Evolutionary conservation across 805 yeast genomes (phyloP).

Genomic region (Saturnispora saitoi): DNA sequence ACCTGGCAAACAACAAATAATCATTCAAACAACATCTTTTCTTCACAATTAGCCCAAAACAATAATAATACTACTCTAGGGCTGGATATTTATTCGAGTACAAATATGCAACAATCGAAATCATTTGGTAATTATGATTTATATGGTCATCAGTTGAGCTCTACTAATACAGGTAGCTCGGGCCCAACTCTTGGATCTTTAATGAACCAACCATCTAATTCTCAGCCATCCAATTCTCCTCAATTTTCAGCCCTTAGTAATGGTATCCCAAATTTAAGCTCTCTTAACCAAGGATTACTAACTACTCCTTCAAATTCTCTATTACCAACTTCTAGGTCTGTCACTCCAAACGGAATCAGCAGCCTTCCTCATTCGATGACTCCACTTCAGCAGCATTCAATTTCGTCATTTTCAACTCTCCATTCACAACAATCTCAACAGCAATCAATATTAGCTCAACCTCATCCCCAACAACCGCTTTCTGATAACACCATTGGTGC

Average conservation of each 20-base stretch:
- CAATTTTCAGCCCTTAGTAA: conserved; percentile 5
- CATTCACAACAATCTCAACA: conserved; percentile 2
- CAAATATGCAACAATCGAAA: conserved; percentile 7
- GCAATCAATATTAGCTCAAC: conserved; percentile 3
- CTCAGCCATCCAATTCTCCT: conserved; percentile 1
- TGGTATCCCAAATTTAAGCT: background rate
- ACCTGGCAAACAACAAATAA: background rate
- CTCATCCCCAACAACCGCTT: conserved; percentile 5
- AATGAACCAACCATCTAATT: conserved; percentile 4
- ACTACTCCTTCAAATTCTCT: background rate
- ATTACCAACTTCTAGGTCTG: conserved; percentile 3
- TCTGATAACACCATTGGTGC: background rate
- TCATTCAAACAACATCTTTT: background rate
- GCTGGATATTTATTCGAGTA: conserved; percentile 1
- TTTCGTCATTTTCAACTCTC: background rate
- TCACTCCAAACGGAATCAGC: conserved; percentile 6
- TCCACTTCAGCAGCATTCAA: conserved; percentile 4
- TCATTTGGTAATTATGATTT: conserved; percentile 8
- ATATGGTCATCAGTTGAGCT: background rate
- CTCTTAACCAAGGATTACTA: background rate
- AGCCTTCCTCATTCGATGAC: conserved; percentile 7
- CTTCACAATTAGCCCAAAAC: background rate
- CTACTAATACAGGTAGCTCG: conserved; percentile 8
- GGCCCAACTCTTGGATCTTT: conserved; percentile 4
- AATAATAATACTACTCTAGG: background rate